Base-by-base conservation (phyloP, 202 grass and related monocot species). In the Bolboschoenoplectus hybrid region DNA sequence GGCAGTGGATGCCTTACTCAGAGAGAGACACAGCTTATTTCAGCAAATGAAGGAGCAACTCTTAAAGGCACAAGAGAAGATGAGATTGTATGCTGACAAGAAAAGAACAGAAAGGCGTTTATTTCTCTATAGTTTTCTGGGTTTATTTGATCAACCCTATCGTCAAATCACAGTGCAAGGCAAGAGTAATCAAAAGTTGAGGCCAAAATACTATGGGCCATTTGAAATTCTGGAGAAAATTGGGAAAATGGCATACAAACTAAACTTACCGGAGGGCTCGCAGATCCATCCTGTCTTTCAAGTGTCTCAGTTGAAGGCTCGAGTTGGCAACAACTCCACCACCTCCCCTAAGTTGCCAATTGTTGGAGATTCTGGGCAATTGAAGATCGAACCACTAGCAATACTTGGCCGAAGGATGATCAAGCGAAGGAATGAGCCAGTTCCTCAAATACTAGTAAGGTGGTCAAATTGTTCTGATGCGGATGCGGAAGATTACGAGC, bases 361-460 rank as follows among this genome's bases (percentile, higher is more conserved):
- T 0, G 3, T 63, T 0, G 8, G 20, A 0, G 1, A 6, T 9
- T 5, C 32, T 0, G 19, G 4, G 9, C 8, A 63, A 32, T 0
- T 61, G 5, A 61, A 17, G 12, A 19, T 61, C 6, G 57, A 61
- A 19, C 57, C 17, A 19, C 1, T 61, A 0, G 57, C 10, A 0
- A 17, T 63, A 0, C 0, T 63, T 0, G 19, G 34, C 0, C 9
- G 20, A 9, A 63, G 61, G 9, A 2, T 32, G 7, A 1, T 63
- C 0, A 63, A 63, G 20, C 32, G 34, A 2, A 6, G 20, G 1
- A 63, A 63, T 10, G 1, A 2, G 0, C 1, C 1, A 2, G 19
- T 3, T 3, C 1, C 26, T 3, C 6, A 63, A 2, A 2, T 26
- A 0, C 1, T 34, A 5, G 2, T 63, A 2, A 8, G 3, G 17